These are phyloP conservation scores for Knoxdaviesia capensis DNA, from an alignment of 2,329 filamentous ascomycete genomes.

Conservation along the genomic window DNA sequence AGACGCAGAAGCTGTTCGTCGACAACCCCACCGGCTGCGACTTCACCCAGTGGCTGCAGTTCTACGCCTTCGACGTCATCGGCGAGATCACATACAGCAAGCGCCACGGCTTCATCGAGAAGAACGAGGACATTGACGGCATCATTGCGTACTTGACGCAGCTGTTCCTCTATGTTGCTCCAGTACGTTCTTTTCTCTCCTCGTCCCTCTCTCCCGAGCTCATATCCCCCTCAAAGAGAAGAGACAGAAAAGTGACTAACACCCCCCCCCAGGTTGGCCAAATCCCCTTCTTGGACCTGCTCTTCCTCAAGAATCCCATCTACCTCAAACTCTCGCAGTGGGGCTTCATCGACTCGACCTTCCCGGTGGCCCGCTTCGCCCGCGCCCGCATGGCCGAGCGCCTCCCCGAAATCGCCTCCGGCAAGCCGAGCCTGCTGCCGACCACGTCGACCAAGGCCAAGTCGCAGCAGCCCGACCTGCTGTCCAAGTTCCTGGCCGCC, in stretches of 20 bases:
- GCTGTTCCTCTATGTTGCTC: slow-evolving; percentile 52
- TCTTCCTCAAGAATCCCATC: slow-evolving; percentile 58
- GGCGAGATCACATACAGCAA: slow-evolving; percentile 61
- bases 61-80: slow-evolving; percentile 67
- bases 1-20: slow-evolving; percentile 36
- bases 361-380: slow-evolving; percentile 55
- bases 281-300: slow-evolving; percentile 48
- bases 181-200: slow-evolving; percentile 22
- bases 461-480: slow-evolving; percentile 32
- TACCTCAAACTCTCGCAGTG: slow-evolving; percentile 46
- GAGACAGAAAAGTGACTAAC: neutral
- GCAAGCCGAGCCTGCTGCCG: slow-evolving; percentile 7
- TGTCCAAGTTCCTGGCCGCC: slow-evolving; percentile 54
- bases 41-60: slow-evolving; percentile 56
- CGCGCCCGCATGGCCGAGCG: slow-evolving; percentile 46
- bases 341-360: slow-evolving; percentile 46
- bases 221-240: neutral
- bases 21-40: slow-evolving; percentile 27
- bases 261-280: slow-evolving; percentile 37
- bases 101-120: slow-evolving; percentile 54
- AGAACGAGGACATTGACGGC: slow-evolving; percentile 54
- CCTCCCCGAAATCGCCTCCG: slow-evolving; percentile 20
- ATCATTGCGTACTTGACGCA: slow-evolving; percentile 45
- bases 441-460: slow-evolving; percentile 16
- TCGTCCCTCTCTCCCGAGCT: neutral